These are phyloP conservation scores for Podosphaera aphanis DNA, from an alignment of 2,329 filamentous ascomycete genomes.

Conservation along the genomic window DNA sequence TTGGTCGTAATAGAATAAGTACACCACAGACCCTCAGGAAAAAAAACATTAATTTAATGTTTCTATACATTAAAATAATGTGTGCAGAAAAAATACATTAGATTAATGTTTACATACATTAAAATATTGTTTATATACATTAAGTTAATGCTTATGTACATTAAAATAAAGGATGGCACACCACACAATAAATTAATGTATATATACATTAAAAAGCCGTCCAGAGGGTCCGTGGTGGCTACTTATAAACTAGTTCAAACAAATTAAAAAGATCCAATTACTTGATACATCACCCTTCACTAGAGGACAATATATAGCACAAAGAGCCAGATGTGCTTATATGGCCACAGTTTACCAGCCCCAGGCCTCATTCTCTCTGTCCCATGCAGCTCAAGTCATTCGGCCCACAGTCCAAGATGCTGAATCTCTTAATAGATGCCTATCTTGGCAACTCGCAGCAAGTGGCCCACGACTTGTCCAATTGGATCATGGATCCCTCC, in stretches of 20 bases:
- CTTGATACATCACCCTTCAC: background rate
- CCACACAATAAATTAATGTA: too few relatives aligned
- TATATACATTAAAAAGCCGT: too few relatives aligned
- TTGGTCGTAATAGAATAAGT: too few relatives aligned
- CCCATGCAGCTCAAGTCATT: background rate
- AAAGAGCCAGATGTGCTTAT: slow-evolving; percentile 1
- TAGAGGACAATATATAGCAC: slow-evolving; percentile 1
- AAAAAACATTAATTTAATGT: too few relatives aligned
- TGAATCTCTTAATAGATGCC: background rate
- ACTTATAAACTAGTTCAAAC: background rate
- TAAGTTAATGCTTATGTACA: too few relatives aligned
- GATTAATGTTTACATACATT: too few relatives aligned
- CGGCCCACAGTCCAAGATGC: background rate
- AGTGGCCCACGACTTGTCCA: background rate
- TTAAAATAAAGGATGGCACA: too few relatives aligned
- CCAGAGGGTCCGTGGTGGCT: too few relatives aligned
- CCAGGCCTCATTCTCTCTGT: slow-evolving; percentile 3
- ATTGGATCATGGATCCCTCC: background rate
- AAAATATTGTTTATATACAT: too few relatives aligned
- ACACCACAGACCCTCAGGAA: too few relatives aligned
- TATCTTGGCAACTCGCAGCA: background rate
- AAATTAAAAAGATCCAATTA: background rate
- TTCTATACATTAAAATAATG: too few relatives aligned
- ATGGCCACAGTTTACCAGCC: slow-evolving; percentile 2
- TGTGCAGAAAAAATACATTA: too few relatives aligned